phyloP scores from a whole-genome alignment of 306 rosid species.

The Vachellia collinsii region DNA sequence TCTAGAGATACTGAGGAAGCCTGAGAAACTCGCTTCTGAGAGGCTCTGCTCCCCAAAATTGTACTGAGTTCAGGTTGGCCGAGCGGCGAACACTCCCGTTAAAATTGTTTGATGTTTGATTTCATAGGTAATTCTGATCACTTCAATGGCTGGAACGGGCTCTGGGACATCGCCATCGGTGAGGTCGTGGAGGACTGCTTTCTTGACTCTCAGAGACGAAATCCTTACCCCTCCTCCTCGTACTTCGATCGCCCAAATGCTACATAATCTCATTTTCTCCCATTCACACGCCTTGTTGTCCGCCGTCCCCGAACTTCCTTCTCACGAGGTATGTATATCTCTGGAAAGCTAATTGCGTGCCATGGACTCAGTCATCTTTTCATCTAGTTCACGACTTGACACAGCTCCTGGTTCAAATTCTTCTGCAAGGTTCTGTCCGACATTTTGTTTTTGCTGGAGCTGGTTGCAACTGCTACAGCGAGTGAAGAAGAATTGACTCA shows the following conservation, averaged over 20 bases:
- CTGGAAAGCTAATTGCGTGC: neutral
- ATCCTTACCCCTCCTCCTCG: conserved; percentile 56
- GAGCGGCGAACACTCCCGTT: neutral
- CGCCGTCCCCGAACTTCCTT: conserved; percentile 70
- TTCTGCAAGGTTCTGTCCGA: conserved; percentile 69
- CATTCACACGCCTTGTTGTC: conserved; percentile 56
- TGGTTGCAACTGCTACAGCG: conserved; percentile 44
- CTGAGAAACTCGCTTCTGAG: neutral
- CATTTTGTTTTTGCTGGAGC: conserved; percentile 64
- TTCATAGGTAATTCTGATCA: neutral
- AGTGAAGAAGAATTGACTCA: conserved; percentile 39
- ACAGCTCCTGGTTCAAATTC: conserved; percentile 4
- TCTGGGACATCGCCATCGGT: conserved; percentile 35
- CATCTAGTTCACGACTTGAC: neutral
- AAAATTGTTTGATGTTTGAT: neutral
- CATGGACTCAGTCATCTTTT: neutral
- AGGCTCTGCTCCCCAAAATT: too few relatives aligned
- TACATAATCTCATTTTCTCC: conserved; percentile 64
- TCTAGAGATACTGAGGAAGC: too few relatives aligned
- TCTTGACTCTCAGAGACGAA: conserved; percentile 84
- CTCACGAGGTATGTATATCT: conserved; percentile 66
- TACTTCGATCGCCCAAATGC: conserved; percentile 52
- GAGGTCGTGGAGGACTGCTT: conserved; percentile 80
- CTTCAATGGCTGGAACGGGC: conserved; percentile 45
- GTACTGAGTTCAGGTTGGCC: neutral